Base-by-base conservation (phyloP, 768 basidiomycete species). In the Guyanaporus albipodus region DNA sequence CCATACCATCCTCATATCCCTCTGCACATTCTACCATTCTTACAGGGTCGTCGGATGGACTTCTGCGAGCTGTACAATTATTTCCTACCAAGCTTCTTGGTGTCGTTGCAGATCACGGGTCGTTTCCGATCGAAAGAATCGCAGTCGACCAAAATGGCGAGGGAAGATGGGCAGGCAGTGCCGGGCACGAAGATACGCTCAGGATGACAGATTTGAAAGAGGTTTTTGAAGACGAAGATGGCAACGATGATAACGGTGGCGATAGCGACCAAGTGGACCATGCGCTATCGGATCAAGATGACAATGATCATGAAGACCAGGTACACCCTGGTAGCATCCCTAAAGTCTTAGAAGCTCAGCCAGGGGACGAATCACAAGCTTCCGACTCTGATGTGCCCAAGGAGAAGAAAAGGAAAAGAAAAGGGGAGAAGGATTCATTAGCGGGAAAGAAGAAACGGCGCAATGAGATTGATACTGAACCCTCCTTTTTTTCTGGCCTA, bases 31-130 rank as follows among this genome's bases (percentile, higher is more conserved):
- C 82, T 14, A 80, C 85, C 2, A 77, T 96, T 48, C 76, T 93
- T 2, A 92, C 92, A 1, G 92, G 93, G 6, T 95, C 92, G 0
- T 91, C 91, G 6, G 93, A 97, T 62, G 94, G 94, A 0, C 76
- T 91, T 58, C 74, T 97, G 33, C 81, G 93, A 36, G 89, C 89
- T 14, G 85, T 94, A 3, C 80, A 93, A 59, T 72, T 96, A 28
- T 74, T 94, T 47, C 94, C 94, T 2, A 93, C 88, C 44, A 90
- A 91, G 61, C 75, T 97, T 26, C 70, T 95, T 35, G 94, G 94
- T 17, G 84, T 94, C 39, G 83, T 97, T 32, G 87, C 86, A 11
- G 89, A 93, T 55, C 94, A 96, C 56, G 91, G 89, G 5, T 87
- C 91, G 49, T 92, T 89, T 68, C 93, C 94, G 6, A 80, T 97